phyloP scores from a whole-genome alignment of 2,329 filamentous ascomycete genomes.

The Aspergillus quadrilineatus region DNA sequence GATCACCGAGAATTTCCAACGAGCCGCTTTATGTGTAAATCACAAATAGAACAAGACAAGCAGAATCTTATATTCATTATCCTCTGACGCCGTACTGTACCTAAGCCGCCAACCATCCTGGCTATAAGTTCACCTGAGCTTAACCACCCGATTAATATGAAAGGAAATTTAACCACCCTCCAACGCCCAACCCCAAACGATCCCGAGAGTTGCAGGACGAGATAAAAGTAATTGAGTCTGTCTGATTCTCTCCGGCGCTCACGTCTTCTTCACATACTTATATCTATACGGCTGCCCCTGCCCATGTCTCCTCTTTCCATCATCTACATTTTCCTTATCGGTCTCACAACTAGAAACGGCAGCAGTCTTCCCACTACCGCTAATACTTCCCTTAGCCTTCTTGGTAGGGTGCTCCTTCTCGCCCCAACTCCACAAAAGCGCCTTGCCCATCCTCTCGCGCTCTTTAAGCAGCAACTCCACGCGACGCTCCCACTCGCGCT shows the following conservation, averaged over 20 bases:
- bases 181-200: not conserved
- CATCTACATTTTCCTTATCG: constrained; percentile 26
- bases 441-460: constrained; percentile 41
- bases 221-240: not conserved
- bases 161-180: not conserved
- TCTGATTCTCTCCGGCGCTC: not conserved
- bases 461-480: constrained; percentile 54
- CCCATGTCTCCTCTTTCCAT: constrained; percentile 22
- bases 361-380: not conserved
- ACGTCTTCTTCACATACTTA: constrained; percentile 30
- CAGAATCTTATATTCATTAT: not conserved
- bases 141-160: not conserved
- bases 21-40: no score
- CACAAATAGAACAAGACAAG: not conserved
- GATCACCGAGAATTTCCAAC: no score
- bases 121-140: not conserved
- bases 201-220: not conserved
- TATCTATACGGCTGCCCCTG: constrained; percentile 39
- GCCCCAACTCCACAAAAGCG: constrained; percentile 42
- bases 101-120: not conserved
- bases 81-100: not conserved
- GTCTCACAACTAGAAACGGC: not conserved
- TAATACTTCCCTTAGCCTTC: constrained; percentile 17
- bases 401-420: constrained; percentile 40
- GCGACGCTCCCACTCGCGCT: constrained; percentile 45